Base-by-base conservation (phyloP, 2,329 filamentous ascomycete genomes). In the Neofusicoccum parvum region DNA sequence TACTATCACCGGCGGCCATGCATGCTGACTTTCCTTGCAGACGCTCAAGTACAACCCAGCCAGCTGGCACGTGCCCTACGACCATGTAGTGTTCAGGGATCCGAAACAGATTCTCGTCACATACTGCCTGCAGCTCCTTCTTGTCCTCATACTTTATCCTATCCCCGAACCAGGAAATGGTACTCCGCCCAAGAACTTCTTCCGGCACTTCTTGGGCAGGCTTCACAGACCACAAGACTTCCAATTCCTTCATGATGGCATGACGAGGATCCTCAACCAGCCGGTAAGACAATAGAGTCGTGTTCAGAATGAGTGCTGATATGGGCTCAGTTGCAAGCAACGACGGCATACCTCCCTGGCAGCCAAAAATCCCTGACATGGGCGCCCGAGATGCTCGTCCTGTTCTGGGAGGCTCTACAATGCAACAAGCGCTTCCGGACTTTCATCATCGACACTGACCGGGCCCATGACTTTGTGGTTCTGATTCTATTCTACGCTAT, bases 351-450 rank as follows among this genome's bases (percentile, higher is more conserved):
- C 76, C 87, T 97, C 1, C 93, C 94, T 0, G 92, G 93, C 4
- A 90, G 90, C 45, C 92, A 96, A 72, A 87, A 90, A 54, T 87
- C 90, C 0, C 83, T 92, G 62, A 92, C 92, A 73, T 96, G 94
- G 85, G 92, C 94, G 0, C 94, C 95, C 1, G 95, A 99, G 78
- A 96, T 96, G 81, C 89, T 98, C 64, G 95, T 97, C 86, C 84
- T 99, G 2, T 97, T 98, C 75, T 99, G 95, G 95, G 95, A 99
- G 80, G 88, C 92, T 43, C 88, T 95, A 4, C 95, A 99, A 78
- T 97, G 94, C 84, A 99, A 99, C 80, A 98, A 97, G 80, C 87
- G 94, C 66, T 99, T 99, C 80, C 87, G 95, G 37, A 92, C 93
- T 1, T 99, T 97, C 78, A 95, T 99, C 72, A 94, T 98, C 68